phyloP scores from a whole-genome alignment of 1,284 basidiomycete species.

The Uromyces viciae-fabae region DNA sequence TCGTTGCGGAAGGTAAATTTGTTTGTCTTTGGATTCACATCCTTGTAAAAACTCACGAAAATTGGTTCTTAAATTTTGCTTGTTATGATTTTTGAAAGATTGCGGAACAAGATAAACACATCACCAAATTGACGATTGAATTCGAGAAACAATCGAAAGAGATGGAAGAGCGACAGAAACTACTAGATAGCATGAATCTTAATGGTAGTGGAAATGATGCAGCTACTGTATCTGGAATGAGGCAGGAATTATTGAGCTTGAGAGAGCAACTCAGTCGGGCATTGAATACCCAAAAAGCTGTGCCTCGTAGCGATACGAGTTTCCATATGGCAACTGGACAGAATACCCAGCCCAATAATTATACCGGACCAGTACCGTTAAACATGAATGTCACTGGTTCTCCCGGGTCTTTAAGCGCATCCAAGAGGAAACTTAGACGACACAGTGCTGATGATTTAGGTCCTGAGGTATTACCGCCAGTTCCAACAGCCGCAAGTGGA shows the following conservation, averaged over 20 bases:
- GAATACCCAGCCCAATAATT: conserved; percentile 56
- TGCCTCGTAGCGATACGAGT: conserved; percentile 64
- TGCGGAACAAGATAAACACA: conserved; percentile 76
- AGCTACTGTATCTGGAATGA: conserved; percentile 73
- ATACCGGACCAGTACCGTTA: conserved; percentile 50
- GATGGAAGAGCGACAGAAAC: conserved; percentile 73
- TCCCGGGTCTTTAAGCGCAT: conserved; percentile 50
- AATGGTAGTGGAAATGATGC: conserved; percentile 53
- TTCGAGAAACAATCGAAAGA: conserved; percentile 69
- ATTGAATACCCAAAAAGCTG: conserved; percentile 69
- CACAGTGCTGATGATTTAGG: conserved; percentile 80
- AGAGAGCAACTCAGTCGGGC: conserved; percentile 93
- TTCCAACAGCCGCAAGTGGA: conserved; percentile 49
- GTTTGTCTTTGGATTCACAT: not conserved
- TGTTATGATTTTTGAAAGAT: conserved; percentile 54
- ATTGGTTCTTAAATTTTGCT: not conserved
- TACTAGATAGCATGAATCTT: conserved; percentile 55
- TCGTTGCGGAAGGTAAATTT: conserved; percentile 60
- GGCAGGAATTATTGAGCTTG: conserved; percentile 82
- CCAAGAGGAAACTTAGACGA: conserved; percentile 62
- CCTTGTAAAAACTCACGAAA: not conserved
- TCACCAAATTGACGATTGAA: conserved; percentile 75
- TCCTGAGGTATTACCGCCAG: conserved; percentile 65
- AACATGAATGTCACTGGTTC: conserved; percentile 51
- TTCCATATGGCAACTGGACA: conserved; percentile 61